Conservation (phyloP, 495 filamentous ascomycete species). For the Penicillium malachiteum region DNA sequence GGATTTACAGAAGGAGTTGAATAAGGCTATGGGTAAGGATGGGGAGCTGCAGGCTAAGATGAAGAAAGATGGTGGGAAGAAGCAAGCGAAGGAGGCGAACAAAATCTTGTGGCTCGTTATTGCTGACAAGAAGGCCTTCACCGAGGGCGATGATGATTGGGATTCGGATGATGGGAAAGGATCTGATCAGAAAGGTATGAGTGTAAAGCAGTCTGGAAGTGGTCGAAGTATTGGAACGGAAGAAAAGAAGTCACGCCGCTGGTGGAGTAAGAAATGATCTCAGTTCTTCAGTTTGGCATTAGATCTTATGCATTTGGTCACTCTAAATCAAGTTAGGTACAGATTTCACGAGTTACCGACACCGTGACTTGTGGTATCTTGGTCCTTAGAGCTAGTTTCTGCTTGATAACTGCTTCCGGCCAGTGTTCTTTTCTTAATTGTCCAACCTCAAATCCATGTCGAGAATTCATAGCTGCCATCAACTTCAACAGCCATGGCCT, state of each 20-base stretch:
- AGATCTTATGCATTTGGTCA: no score
- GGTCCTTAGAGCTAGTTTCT: not conserved
- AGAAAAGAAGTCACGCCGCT: not conserved
- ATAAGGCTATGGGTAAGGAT: not conserved
- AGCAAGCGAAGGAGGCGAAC: constrained; percentile 8
- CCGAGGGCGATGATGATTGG: constrained; percentile 12
- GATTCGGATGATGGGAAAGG: constrained; percentile 2
- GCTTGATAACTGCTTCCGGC: not conserved
- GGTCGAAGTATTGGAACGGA: not conserved
- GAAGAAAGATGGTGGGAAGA: constrained; percentile 1
- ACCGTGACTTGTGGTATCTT: no score
- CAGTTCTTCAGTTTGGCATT: not conserved
- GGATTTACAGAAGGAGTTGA: constrained; percentile 4
- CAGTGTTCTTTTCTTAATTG: not conserved
- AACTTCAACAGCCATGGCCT: constrained; percentile 14
- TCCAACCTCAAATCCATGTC: constrained; percentile 21
- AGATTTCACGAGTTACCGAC: not conserved
- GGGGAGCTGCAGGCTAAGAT: not conserved
- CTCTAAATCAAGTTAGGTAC: no score
- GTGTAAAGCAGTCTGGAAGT: not conserved
- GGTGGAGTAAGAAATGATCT: not conserved
- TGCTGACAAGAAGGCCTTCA: not conserved
- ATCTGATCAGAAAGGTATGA: not conserved
- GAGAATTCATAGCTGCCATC: constrained; percentile 15
- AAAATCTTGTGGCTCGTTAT: constrained; percentile 20